Evolutionary conservation across 345 rosid species (phyloP), one percentile per base, ranked within the genome.

Genomic region (Mallotus nudiflorus): DNA sequence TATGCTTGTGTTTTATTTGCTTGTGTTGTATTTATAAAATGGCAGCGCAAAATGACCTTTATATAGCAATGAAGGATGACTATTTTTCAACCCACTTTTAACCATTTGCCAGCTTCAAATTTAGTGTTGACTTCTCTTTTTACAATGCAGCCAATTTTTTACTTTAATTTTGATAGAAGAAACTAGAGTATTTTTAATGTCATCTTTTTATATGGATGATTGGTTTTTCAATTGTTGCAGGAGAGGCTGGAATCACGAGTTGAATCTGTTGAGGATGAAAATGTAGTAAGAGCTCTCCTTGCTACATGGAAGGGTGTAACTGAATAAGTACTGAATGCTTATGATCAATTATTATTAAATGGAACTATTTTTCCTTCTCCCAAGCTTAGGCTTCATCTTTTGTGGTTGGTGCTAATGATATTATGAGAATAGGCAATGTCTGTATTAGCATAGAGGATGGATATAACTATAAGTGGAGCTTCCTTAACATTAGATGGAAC

Each of bases 351-450:
- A 45, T 69, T 96, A 67, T 92, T 97, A 56, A 92, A 82, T 44
- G 85, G 90, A 64, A 91, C 97, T 69, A 84, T 89, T 66, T 80
- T 92, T 58, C 85, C 92, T 7, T 91, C 96, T 7, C 94, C 97
- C 3, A 87, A 79, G 69, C 96, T 91, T 57, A 85, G 93, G 80
- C 70, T 96, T 77, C 90, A 93, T 56, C 89, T 91, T 71, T 88
- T 92, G 31, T 72, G 82, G 59, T 96, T 98, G n/a, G 93, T 92
- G 65, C 85, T 91, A 37, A 84, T 85, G 63, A 85, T 96, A 51
- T 94, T 96, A 20, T 87, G 86, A 28, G 99, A 96, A 78, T 96
- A 97, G 98, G 88, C 96, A 39, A 87, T 89, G 93, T 90, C 97
- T 73, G 83, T 82, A 50, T 84, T 85, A 71, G 87, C 96, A 55